Evolutionary conservation across 139 green algal genomes (phyloP).

Genomic region (Yamagishiella unicocca): DNA sequence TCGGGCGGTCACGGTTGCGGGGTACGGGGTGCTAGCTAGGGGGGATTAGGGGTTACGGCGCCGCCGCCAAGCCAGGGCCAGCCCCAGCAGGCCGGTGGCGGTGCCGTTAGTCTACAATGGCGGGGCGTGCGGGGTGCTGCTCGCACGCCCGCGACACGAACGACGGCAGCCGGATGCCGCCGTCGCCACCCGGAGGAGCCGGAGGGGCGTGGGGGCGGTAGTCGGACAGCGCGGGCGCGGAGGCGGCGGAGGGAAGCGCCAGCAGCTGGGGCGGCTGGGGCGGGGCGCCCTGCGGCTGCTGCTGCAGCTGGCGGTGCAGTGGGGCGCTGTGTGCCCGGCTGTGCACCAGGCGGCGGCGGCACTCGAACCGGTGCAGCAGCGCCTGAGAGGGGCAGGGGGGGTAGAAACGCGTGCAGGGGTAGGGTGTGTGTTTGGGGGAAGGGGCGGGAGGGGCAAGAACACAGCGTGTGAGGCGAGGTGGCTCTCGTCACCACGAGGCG

Average conservation of each 20-base stretch:
- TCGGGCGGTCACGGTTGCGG: no score
- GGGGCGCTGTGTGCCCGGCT: neutral
- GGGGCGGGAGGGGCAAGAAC: neutral
- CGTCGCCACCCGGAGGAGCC: neutral
- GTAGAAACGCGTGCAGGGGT: neutral
- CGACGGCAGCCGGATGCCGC: neutral
- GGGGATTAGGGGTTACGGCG: no score
- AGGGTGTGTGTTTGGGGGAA: neutral
- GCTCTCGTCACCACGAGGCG: no score
- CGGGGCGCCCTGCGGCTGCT: neutral
- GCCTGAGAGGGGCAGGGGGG: neutral
- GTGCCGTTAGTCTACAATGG: constrained; percentile 1
- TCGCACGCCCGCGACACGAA: neutral
- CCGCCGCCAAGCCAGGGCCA: no score
- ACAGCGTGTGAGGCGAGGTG: no score
- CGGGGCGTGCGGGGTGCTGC: neutral
- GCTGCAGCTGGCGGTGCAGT: constrained; percentile 8
- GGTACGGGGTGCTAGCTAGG: no score
- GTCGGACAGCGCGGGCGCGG: neutral
- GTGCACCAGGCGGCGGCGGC: constrained; percentile 39
- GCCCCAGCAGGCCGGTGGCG: no score
- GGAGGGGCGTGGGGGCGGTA: no score
- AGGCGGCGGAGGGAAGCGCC: neutral
- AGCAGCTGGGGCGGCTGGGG: neutral
- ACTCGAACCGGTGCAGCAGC: constrained; percentile 40